phyloP scores from a whole-genome alignment of 495 filamentous ascomycete species.

The Penicillium angulare region DNA sequence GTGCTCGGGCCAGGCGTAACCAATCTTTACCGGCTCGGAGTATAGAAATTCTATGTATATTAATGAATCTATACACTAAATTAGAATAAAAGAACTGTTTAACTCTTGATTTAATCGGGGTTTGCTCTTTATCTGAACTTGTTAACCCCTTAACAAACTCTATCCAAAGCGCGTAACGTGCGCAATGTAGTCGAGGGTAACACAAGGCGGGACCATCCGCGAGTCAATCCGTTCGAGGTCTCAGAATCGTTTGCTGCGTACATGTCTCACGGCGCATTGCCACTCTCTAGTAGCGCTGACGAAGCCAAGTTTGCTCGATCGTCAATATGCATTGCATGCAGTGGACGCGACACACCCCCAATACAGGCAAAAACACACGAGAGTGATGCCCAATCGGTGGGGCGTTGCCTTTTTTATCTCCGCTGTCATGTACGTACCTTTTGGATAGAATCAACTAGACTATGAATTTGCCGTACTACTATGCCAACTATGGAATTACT shows the following conservation, averaged over 20 bases:
- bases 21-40: no score
- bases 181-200: no score
- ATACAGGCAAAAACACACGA: slow-evolving; percentile 13
- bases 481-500: background rate
- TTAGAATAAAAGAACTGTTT: no score
- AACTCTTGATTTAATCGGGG: no score
- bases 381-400: slow-evolving; percentile 20
- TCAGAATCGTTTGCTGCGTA: slow-evolving; percentile 1
- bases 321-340: background rate
- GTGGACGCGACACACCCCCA: slow-evolving; percentile 1
- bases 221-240: background rate
- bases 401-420: slow-evolving; percentile 4
- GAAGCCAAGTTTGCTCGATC: slow-evolving; percentile 9
- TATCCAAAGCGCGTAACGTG: no score
- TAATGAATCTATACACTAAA: no score
- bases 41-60: no score
- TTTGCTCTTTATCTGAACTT: no score
- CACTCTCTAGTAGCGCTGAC: background rate
- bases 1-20: background rate
- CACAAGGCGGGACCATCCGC: background rate
- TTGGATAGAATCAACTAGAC: background rate
- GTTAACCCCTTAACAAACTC: no score
- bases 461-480: background rate
- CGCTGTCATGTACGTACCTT: background rate
- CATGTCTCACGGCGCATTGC: background rate